phyloP scores from a whole-genome alignment of 2,329 filamentous ascomycete species.

The Aspergillus sp. region DNA sequence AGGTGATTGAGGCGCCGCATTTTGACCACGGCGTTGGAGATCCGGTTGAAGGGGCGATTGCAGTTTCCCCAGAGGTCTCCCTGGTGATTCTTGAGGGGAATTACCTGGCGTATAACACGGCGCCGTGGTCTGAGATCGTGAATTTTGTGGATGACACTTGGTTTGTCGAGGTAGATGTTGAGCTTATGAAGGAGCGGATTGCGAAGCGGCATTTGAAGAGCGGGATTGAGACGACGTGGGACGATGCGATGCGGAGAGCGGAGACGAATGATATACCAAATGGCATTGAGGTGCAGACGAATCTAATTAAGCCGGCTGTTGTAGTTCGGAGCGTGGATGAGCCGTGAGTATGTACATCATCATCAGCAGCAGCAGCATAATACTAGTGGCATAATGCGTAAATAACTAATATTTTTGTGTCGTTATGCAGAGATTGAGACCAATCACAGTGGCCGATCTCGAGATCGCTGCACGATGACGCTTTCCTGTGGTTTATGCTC shows the following conservation, averaged over 20 bases:
- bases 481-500: too few relatives aligned
- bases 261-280: conserved; percentile 1
- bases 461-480: too few relatives aligned
- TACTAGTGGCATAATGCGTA: too few relatives aligned
- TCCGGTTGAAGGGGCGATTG: background rate
- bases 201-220: background rate
- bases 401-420: too few relatives aligned
- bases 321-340: conserved; percentile 2
- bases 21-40: conserved; percentile 5
- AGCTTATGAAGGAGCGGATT: background rate
- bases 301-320: background rate
- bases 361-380: too few relatives aligned
- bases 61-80: too few relatives aligned
- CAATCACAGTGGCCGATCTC: too few relatives aligned
- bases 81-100: background rate
- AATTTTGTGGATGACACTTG: conserved; percentile 1
- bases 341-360: background rate
- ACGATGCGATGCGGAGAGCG: background rate
- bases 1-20: background rate
- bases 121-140: background rate
- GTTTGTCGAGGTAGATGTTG: conserved; percentile 2
- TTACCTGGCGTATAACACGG: background rate
- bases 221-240: conserved; percentile 1
- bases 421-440: too few relatives aligned
- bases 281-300: background rate